Conservation (phyloP, 2,329 filamentous ascomycete species). For the Colletotrichum sidae region DNA sequence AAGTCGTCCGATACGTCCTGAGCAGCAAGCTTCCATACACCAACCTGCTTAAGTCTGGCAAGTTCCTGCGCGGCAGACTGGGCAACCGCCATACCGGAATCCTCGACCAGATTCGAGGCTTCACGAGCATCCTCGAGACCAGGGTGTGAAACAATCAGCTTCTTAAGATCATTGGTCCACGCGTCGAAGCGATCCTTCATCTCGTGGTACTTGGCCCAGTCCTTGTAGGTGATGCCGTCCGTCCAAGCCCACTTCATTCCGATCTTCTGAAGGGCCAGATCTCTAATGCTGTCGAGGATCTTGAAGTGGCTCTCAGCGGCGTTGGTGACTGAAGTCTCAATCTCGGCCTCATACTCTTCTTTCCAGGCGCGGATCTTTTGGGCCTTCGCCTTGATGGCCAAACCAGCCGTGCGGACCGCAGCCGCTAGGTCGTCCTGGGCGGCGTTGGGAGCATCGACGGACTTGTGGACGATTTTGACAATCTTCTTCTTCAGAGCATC, state of each 20-base stretch:
- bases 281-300: slow-evolving; percentile 84
- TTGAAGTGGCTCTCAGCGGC: slow-evolving; percentile 85
- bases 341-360: slow-evolving; percentile 75
- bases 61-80: slow-evolving; percentile 85
- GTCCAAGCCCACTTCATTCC: slow-evolving; percentile 97
- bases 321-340: slow-evolving; percentile 74
- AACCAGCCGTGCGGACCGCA: slow-evolving; percentile 74
- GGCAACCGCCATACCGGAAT: slow-evolving; percentile 83
- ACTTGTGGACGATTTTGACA: slow-evolving; percentile 68
- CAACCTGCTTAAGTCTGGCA: slow-evolving; percentile 82
- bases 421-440: slow-evolving; percentile 57
- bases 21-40: slow-evolving; percentile 83
- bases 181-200: slow-evolving; percentile 85
- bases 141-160: slow-evolving; percentile 79
- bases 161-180: slow-evolving; percentile 86
- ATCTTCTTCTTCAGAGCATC: slow-evolving; percentile 75
- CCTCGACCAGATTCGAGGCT: slow-evolving; percentile 76
- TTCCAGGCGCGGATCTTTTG: slow-evolving; percentile 84
- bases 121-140: slow-evolving; percentile 76
- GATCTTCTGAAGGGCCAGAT: slow-evolving; percentile 88
- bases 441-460: slow-evolving; percentile 56
- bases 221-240: slow-evolving; percentile 94
- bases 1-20: slow-evolving; percentile 84
- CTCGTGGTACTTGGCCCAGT: slow-evolving; percentile 95
- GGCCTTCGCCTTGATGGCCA: slow-evolving; percentile 80